Base-by-base conservation (phyloP, 352 stramenopile species). In the Phytophthora litchii region DNA sequence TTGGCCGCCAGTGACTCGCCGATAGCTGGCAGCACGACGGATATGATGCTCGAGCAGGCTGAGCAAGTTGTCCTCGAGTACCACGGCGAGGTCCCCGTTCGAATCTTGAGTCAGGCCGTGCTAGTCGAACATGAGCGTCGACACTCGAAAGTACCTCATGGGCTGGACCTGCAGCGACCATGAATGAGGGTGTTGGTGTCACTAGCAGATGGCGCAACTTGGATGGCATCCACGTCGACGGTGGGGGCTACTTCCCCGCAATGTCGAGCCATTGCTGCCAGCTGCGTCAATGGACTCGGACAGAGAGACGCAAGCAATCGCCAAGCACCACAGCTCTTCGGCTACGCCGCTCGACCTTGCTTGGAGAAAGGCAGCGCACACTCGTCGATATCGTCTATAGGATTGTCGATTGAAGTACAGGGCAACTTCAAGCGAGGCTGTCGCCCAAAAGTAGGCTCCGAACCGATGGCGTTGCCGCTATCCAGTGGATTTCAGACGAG, bases 351-450 rank as follows among this genome's bases (percentile, higher is more conserved):
- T 34, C 10, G 29, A 34, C 7, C 10, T 12, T 7, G 29, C 25
- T 8, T 27, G 23, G 23, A 34, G 29, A 34, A 34, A 34, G 29
- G 10, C 29, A 31, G 25, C 25, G 25, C 25, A 3, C 25, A 3
- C 25, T 31, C 4, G 25, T 8, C 25, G 25, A 31, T 31, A 31
- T 34, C 29, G 10, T 11, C 29, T 3, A 12, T 7, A 1, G 10
- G 2, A 56, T 56, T 56, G 49, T 56, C 49, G 49, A 56, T 58
- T 58, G 51, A 58, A 58, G 38, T 50, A n/a, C 17, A 20, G 14
- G 29, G 20, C 38, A 58, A 50, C 38, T 58, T 29, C 66, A 53
- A 48, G 64, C 54, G 29, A 21, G 23, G 27, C 21, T 31, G 11
- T 45, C 23, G 23, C 23, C 23, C 36, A 32, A 31, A 56, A 56